phyloP scores from a whole-genome alignment of 257 asterid species.

The Rehmannia glutinosa region DNA sequence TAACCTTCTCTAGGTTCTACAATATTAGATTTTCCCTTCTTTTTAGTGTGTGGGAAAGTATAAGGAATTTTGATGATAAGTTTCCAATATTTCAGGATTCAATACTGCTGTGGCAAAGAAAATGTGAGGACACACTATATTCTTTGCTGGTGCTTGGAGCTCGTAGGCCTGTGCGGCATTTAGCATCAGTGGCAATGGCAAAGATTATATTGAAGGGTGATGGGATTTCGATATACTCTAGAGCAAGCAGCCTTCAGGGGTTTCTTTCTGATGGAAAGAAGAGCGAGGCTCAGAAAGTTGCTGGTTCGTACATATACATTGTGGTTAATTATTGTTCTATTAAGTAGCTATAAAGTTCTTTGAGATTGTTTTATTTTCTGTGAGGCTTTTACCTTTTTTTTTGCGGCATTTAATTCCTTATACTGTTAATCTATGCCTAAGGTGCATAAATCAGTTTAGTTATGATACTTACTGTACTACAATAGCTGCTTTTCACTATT shows the following conservation, averaged over 20 bases:
- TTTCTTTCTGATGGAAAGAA: conserved; percentile 90
- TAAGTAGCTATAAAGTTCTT: background rate
- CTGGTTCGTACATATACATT: conserved; percentile 53
- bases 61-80: conserved; percentile 4
- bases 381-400: background rate
- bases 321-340: background rate
- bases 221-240: conserved; percentile 82
- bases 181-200: conserved; percentile 97
- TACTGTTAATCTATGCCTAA: background rate
- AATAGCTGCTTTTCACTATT: background rate
- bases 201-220: conserved; percentile 83
- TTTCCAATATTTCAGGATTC: conserved; percentile 60
- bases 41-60: background rate
- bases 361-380: conserved; percentile 7
- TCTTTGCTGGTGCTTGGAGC: conserved; percentile 91
- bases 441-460: conserved; percentile 3
- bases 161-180: conserved; percentile 91
- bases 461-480: background rate
- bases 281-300: conserved; percentile 77
- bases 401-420: conserved; percentile 10
- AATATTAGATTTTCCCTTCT: background rate
- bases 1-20: background rate
- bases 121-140: conserved; percentile 90
- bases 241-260: conserved; percentile 98
- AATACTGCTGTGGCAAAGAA: conserved; percentile 74